A percentile compares a stretch with the other conserved stretches of the same genome.
These are phyloP conservation scores for Beauveria varroae DNA, from an alignment of 2,329 filamentous ascomycete genomes.

Conservation along the genomic window DNA sequence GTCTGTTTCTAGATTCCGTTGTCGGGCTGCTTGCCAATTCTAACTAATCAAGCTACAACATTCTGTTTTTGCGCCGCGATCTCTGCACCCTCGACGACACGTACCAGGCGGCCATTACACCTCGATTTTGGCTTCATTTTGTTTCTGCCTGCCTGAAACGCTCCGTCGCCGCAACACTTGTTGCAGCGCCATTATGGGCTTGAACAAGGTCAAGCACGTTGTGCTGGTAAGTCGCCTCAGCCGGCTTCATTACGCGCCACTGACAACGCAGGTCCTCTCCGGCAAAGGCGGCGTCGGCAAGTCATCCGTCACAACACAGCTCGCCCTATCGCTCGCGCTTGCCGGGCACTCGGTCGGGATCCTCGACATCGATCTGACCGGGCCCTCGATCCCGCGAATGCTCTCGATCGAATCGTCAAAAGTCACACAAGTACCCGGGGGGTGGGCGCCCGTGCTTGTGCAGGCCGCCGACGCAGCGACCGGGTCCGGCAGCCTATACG, in stretches of 20 bases:
- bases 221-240: conserved; percentile 50
- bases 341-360: conserved; percentile 87
- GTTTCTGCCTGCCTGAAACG: background rate
- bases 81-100: background rate
- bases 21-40: background rate
- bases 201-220: conserved; percentile 63
- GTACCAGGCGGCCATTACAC: background rate
- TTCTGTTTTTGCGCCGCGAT: background rate
- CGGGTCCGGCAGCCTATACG: conserved; percentile 59
- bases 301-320: conserved; percentile 93
- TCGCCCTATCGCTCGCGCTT: conserved; percentile 80
- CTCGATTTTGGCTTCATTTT: too few relatives aligned
- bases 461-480: conserved; percentile 50
- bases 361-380: conserved; percentile 92
- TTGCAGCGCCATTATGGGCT: conserved; percentile 26
- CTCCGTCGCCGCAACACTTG: background rate
- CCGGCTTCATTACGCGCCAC: background rate
- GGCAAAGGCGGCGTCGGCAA: conserved; percentile 98
- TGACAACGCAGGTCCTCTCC: conserved; percentile 58
- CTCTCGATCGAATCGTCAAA: conserved; percentile 84
- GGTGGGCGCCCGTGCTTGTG: conserved; percentile 85
- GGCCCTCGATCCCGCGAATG: conserved; percentile 91
- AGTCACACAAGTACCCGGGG: conserved; percentile 83
- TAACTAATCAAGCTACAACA: background rate
- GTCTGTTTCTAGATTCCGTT: background rate